phyloP scores from a whole-genome alignment of 176 grass and related monocot species.

The Tillandsia leiboldiana region DNA sequence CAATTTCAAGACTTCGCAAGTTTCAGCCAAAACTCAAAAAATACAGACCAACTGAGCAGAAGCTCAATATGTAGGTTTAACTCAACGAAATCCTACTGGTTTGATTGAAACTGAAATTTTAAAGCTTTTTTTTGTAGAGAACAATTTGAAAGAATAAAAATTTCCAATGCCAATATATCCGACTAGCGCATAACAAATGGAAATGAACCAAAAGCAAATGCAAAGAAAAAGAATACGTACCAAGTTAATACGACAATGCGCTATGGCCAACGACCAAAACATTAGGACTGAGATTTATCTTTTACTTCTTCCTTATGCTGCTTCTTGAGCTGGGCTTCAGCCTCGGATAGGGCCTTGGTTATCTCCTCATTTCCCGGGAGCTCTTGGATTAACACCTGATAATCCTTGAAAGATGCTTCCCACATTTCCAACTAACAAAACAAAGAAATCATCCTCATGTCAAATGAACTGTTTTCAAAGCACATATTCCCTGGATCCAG shows the following conservation, averaged over 20 bases:
- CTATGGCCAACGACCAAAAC: conserved; percentile 13
- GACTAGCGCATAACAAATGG: background rate
- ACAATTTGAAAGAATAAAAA: background rate
- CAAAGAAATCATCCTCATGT: background rate
- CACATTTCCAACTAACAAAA: conserved; percentile 69
- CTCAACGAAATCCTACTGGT: no score
- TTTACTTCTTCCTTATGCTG: conserved; percentile 22
- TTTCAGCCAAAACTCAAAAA: no score
- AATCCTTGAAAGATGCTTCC: conserved; percentile 81
- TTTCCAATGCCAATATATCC: background rate
- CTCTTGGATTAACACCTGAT: conserved; percentile 68
- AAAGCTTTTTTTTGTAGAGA: background rate
- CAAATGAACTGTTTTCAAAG: background rate
- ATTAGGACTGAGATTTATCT: conserved; percentile 20
- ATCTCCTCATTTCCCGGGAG: conserved; percentile 76
- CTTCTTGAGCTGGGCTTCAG: conserved; percentile 47
- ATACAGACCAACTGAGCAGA: no score
- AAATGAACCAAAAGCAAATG: conserved; percentile 4
- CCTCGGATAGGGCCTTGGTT: conserved; percentile 51
- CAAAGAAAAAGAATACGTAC: conserved; percentile 17
- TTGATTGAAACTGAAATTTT: no score
- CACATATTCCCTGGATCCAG: background rate
- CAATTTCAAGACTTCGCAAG: no score
- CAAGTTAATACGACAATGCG: background rate
- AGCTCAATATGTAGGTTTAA: no score